Base-by-base conservation (phyloP, 2,329 filamentous ascomycete species). In the Ascochyta pisi region DNA sequence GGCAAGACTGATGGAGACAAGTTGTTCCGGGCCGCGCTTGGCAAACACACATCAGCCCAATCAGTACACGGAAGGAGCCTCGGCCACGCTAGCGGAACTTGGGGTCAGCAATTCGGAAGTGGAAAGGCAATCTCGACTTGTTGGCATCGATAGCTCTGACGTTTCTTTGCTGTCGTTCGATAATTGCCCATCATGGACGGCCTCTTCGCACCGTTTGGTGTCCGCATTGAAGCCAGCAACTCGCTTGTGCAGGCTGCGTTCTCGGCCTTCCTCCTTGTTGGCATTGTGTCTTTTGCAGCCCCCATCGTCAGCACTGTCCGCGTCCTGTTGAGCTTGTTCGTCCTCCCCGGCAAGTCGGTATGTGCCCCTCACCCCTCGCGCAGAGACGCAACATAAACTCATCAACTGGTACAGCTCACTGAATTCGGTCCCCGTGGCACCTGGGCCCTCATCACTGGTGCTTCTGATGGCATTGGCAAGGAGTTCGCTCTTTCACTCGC, bases 381-480 rank as follows among this genome's bases (percentile, higher is more conserved):
- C 13, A 31, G 2, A n/a, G 22, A 47, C n/a, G 16, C 16, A 29
- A 26, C 31, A 16, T n/a, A 41, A 15, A 12, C 53, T 56, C 10
- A 56, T 35, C 4, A 12, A 7, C 9, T n/a, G 9, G 16, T 13
- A 39, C 39, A 72, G 94, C 87, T 99, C 55, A 88, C 88, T 67
- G 92, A 89, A 65, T 98, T 96, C 79, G 95, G 93, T 65, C 89
- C 89, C 67, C 91, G 92, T 70, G 94, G 94, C 60, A 93, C 89
- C 55, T 99, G 94, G 93, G 95, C 91, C 29, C 86, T 99, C 51
- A 85, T 99, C 37, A 99, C 95, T 24, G 95, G 95, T 61, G 95
- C 94, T 47, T 97, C 93, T 10, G 95, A 99, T 77, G 96, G 95
- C 62, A 88, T 99, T 61, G 95, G 95, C 74, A 98, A 96, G 79